Evolutionary conservation across 1,139 yeast genomes (phyloP).

Genomic region (Suhomyces bolitotheri): DNA sequence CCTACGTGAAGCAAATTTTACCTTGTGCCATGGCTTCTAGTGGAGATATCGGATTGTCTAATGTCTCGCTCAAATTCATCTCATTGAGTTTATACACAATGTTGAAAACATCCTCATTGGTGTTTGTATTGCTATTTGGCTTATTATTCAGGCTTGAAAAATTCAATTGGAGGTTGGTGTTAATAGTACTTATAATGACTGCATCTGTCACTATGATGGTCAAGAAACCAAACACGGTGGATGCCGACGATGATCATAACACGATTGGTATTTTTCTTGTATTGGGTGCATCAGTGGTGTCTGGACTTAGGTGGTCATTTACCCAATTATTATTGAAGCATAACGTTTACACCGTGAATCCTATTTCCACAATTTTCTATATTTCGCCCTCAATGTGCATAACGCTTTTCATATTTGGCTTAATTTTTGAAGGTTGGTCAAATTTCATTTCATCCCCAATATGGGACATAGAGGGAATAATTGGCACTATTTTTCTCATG

Average conservation of each 20-base stretch:
- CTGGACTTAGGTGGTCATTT: slow-evolving; percentile 93
- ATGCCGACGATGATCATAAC: slow-evolving; percentile 19
- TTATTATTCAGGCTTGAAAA: slow-evolving; percentile 74
- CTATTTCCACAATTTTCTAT: slow-evolving; percentile 79
- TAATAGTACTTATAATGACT: slow-evolving; percentile 76
- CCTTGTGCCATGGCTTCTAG: slow-evolving; percentile 90
- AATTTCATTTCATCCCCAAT: slow-evolving; percentile 54
- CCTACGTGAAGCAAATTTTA: slow-evolving; percentile 56
- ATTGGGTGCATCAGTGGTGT: slow-evolving; percentile 72
- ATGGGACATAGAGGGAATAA: slow-evolving; percentile 61
- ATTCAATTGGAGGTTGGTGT: slow-evolving; percentile 62
- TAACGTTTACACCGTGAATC: slow-evolving; percentile 63
- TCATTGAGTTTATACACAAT: slow-evolving; percentile 88
- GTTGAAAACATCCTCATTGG: slow-evolving; percentile 82
- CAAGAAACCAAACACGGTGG: slow-evolving; percentile 33
- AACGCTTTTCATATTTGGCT: slow-evolving; percentile 59
- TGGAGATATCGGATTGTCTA: slow-evolving; percentile 92
- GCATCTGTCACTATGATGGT: slow-evolving; percentile 88
- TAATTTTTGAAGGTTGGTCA: slow-evolving; percentile 63
- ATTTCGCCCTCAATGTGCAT: slow-evolving; percentile 82
- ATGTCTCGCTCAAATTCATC: slow-evolving; percentile 75
- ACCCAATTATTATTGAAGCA: slow-evolving; percentile 77
- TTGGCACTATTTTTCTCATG: slow-evolving; percentile 57
- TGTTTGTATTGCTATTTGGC: slow-evolving; percentile 86
- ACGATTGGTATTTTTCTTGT: slow-evolving; percentile 71